phyloP scores from a whole-genome alignment of 2,329 filamentous ascomycete genomes.

The Phaeosphaeriaceae sp. region DNA sequence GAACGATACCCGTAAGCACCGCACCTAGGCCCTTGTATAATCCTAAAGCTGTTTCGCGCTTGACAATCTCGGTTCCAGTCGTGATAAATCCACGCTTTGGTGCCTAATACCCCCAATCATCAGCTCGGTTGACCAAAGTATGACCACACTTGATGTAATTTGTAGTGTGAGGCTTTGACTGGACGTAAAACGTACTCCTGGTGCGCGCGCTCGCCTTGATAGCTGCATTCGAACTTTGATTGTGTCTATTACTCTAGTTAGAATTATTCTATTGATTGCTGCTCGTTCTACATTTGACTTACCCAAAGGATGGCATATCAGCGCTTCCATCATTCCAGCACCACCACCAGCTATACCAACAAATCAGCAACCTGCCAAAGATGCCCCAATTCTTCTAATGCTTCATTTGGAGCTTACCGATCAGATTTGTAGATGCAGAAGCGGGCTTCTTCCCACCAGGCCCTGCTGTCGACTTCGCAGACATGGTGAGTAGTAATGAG shows the following conservation, averaged over 20 bases:
- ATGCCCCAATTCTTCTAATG: background rate
- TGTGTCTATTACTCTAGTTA: conserved; percentile 68
- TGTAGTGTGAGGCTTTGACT: background rate
- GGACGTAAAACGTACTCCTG: conserved; percentile 65
- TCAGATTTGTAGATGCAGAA: conserved; percentile 86
- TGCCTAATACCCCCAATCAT: conserved; percentile 47
- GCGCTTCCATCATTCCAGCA: conserved; percentile 99
- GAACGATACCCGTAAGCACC: conserved; percentile 93
- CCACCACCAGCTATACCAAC: conserved; percentile 80
- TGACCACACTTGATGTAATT: background rate
- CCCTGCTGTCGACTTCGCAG: conserved; percentile 63
- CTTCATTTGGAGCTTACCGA: conserved; percentile 65
- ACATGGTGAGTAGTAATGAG: conserved; percentile 54
- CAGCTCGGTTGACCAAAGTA: conserved; percentile 4
- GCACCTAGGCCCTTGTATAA: conserved; percentile 99
- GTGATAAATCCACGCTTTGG: conserved; percentile 86
- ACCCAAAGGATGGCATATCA: conserved; percentile 94
- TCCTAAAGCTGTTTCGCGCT: conserved; percentile 87
- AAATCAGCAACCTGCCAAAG: conserved; percentile 18
- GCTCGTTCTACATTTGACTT: conserved; percentile 40
- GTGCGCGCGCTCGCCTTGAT: conserved; percentile 80
- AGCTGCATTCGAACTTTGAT: conserved; percentile 99
- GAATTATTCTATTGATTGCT: conserved; percentile 1
- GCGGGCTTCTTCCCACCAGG: conserved; percentile 75
- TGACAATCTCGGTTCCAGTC: conserved; percentile 86